These are phyloP conservation scores for Bacterosira constricta DNA, from an alignment of 108 stramenopile species.

Conservation along the genomic window DNA sequence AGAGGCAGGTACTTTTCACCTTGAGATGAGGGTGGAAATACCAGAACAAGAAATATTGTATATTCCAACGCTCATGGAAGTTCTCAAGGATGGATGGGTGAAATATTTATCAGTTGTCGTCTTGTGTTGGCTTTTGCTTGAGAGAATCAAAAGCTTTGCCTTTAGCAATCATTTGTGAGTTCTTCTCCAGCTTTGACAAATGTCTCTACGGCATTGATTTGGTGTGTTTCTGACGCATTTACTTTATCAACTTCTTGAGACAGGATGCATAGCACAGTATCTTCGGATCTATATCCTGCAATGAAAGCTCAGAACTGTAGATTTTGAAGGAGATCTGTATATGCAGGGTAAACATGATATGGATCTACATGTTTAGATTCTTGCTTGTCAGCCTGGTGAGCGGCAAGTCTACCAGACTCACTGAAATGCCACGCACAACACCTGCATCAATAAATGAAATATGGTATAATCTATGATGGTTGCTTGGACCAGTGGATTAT, in stretches of 20 bases:
- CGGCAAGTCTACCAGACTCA: too few relatives aligned
- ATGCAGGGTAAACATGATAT: too few relatives aligned
- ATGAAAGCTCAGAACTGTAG: not conserved
- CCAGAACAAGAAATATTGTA: constrained; percentile 30
- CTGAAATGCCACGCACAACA: too few relatives aligned
- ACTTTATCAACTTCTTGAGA: not conserved
- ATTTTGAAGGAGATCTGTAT: not conserved
- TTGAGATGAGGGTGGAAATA: constrained; percentile 31
- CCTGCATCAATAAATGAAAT: too few relatives aligned
- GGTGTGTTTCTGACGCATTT: not conserved
- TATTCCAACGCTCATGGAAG: constrained; percentile 27
- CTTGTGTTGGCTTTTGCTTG: constrained; percentile 23
- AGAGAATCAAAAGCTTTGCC: constrained; percentile 26
- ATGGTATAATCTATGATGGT: too few relatives aligned
- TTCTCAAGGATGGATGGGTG: constrained; percentile 40
- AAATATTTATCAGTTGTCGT: constrained; percentile 31
- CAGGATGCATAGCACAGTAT: not conserved
- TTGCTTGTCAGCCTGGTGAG: too few relatives aligned
- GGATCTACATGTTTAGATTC: too few relatives aligned
- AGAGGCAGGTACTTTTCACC: constrained; percentile 7
- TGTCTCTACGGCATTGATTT: too few relatives aligned
- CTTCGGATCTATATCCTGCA: not conserved
- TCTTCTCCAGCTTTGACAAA: too few relatives aligned
- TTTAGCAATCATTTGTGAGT: constrained; percentile 19
- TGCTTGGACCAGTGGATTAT: too few relatives aligned